A percentile compares a stretch with the other conserved stretches of the same genome.
phyloP scores from a whole-genome alignment of 495 filamentous ascomycete genomes.

The Bacidia gigantensis region DNA sequence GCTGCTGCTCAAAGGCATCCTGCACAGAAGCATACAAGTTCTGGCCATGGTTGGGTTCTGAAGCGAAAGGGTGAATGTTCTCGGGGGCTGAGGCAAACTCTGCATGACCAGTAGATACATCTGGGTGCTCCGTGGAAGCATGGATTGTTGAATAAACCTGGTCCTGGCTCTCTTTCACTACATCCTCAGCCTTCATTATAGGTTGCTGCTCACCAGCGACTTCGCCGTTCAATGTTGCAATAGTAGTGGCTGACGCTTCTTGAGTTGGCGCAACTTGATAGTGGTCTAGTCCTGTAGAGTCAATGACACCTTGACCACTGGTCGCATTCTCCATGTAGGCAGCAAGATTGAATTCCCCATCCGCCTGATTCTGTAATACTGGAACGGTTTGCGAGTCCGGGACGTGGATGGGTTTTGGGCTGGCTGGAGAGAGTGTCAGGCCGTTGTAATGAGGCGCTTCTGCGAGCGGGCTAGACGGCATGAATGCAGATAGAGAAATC shows the following conservation, averaged over 20 bases:
- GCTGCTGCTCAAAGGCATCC: background rate
- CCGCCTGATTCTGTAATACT: slow-evolving; percentile 58
- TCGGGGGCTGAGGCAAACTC: slow-evolving; percentile 14
- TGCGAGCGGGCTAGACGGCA: slow-evolving; percentile 50
- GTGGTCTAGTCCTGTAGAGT: background rate
- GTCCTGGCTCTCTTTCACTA: slow-evolving; percentile 1
- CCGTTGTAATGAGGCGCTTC: slow-evolving; percentile 53
- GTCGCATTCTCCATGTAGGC: slow-evolving; percentile 28
- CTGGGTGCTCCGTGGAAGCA: slow-evolving; percentile 13
- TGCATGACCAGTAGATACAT: slow-evolving; percentile 18
- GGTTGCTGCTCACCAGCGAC: slow-evolving; percentile 19
- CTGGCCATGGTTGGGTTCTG: slow-evolving; percentile 5
- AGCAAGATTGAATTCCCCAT: slow-evolving; percentile 57
- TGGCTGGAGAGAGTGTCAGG: slow-evolving; percentile 58
- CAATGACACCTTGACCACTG: slow-evolving; percentile 3
- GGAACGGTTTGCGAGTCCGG: slow-evolving; percentile 58
- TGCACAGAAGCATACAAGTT: background rate
- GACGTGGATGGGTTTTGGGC: slow-evolving; percentile 55
- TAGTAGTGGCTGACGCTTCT: background rate
- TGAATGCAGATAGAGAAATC: slow-evolving; percentile 24
- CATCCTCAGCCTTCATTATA: background rate
- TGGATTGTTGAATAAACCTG: slow-evolving; percentile 5
- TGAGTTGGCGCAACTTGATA: background rate
- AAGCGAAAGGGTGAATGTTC: slow-evolving; percentile 4
- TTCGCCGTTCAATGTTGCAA: slow-evolving; percentile 17